Evolutionary conservation across 768 basidiomycete genomes (phyloP), one percentile per base, ranked within the genome.

Genomic region (Ephemerocybe angulata): DNA sequence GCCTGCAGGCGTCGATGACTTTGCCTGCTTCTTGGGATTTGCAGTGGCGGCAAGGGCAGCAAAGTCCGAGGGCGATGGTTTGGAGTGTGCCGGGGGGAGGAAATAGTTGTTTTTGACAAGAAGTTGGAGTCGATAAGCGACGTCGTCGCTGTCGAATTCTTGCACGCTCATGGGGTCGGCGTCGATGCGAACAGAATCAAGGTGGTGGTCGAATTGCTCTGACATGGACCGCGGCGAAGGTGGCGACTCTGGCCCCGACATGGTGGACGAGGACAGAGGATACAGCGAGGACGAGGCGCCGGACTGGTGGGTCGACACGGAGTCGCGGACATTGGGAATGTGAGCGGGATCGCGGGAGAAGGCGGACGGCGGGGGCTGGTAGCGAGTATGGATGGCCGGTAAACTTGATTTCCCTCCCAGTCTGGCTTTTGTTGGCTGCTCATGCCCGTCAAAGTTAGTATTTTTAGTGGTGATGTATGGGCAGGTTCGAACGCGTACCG

Each of bases 51-150:
- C 30, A 27, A 40, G 2, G 0, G 69, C 67, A 17, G 81, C 78
- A 56, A 91, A 81, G 50, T 87, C 83, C 25, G 85, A 76, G 2
- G 84, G 80, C 10, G 81, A 82, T 1, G 91, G 91, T 64, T 93
- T 93, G 38, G 84, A 79, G 63, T 93, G 91, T 0, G 91, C 90
- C 10, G 91, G 92, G 3, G 91, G 91, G 33, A 93, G 83, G 64
- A 90, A 93, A 66, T 93, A 93, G 64, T 79, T 92, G 70, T 93
- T 93, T 67, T 87, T 88, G 52, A 93, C 86, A 37, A 93, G 81
- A 51, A 93, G 79, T 37, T 85, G 86, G 19, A 93, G 81, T 22
- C 91, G 87, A 71, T 90, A 90, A 19, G 89, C 84, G 37, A 93
- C 90, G 63, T 93, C 91, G 68, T 93, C 90, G 21, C 79, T 77